Evolutionary conservation across 495 filamentous ascomycete species (phyloP).

Genomic region (Penicillium pulvis): DNA sequence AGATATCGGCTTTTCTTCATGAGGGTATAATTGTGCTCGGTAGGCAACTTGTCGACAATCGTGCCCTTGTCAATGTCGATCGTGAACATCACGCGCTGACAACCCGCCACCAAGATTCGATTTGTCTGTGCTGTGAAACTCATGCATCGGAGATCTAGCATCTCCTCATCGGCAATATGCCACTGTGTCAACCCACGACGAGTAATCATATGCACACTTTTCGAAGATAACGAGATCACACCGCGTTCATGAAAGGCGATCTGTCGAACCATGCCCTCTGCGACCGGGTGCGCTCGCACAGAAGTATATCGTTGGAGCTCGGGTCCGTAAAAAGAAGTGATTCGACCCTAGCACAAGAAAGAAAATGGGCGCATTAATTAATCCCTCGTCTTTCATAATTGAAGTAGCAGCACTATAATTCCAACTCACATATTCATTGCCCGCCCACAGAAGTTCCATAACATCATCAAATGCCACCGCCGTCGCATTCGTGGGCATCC

Average conservation of each 20-base stretch:
- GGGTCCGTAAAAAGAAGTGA: constrained; percentile 80
- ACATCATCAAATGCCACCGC: constrained; percentile 83
- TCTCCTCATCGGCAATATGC: constrained; percentile 76
- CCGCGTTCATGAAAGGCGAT: constrained; percentile 85
- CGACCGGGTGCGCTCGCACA: constrained; percentile 64
- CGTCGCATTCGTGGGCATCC: constrained; percentile 63
- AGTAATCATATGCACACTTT: constrained; percentile 81
- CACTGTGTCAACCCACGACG: constrained; percentile 80
- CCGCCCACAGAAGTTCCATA: constrained; percentile 89
- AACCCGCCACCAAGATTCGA: constrained; percentile 84
- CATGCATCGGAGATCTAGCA: constrained; percentile 88
- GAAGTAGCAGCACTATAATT: background rate
- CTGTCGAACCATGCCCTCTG: constrained; percentile 75
- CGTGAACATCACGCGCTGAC: constrained; percentile 83
- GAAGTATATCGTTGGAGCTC: constrained; percentile 81
- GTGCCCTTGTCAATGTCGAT: constrained; percentile 86
- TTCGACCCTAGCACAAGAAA: constrained; percentile 62
- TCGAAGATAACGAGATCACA: constrained; percentile 74
- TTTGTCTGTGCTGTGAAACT: constrained; percentile 85
- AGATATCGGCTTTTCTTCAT: constrained; percentile 91
- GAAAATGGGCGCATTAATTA: background rate
- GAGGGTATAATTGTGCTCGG: constrained; percentile 76
- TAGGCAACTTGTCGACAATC: constrained; percentile 71
- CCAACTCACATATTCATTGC: constrained; percentile 77
- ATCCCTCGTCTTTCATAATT: background rate